Conservation (phyloP, 2,329 filamentous ascomycete species). For the Claviceps capensis region DNA sequence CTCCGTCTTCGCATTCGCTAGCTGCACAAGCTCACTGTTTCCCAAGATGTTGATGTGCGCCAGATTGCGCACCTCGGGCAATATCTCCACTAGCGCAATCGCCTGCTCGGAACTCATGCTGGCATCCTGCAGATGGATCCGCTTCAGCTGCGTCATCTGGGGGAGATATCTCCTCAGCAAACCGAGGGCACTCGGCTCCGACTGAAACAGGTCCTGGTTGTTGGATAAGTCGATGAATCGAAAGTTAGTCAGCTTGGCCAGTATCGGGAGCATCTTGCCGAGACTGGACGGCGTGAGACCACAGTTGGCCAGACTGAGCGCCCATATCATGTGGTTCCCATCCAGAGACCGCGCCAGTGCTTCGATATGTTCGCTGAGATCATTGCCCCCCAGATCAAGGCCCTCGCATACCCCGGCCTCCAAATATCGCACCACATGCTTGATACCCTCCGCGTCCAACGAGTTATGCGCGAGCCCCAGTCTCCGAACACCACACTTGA, state of each 20-base stretch:
- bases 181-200: constrained; percentile 57
- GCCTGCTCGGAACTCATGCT: constrained; percentile 75
- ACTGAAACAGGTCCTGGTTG: constrained; percentile 67
- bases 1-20: constrained; percentile 65
- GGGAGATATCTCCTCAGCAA: constrained; percentile 53
- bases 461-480: constrained; percentile 75
- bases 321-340: constrained; percentile 51
- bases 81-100: constrained; percentile 78
- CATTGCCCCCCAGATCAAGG: constrained; percentile 78
- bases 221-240: constrained; percentile 88
- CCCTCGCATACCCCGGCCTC: constrained; percentile 69
- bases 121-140: constrained; percentile 77
- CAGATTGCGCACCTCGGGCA: constrained; percentile 69
- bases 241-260: constrained; percentile 58
- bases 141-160: constrained; percentile 61
- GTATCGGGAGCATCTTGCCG: constrained; percentile 58
- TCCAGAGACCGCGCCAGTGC: constrained; percentile 38
- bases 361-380: constrained; percentile 44
- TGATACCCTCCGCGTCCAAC: constrained; percentile 58
- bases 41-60: constrained; percentile 81
- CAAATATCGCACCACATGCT: constrained; percentile 65
- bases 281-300: constrained; percentile 62
- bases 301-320: constrained; percentile 75
- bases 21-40: constrained; percentile 56
- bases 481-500: constrained; percentile 61